Conservation (phyloP, 495 filamentous ascomycete genomes). For the Aspergillus avenaceus region DNA sequence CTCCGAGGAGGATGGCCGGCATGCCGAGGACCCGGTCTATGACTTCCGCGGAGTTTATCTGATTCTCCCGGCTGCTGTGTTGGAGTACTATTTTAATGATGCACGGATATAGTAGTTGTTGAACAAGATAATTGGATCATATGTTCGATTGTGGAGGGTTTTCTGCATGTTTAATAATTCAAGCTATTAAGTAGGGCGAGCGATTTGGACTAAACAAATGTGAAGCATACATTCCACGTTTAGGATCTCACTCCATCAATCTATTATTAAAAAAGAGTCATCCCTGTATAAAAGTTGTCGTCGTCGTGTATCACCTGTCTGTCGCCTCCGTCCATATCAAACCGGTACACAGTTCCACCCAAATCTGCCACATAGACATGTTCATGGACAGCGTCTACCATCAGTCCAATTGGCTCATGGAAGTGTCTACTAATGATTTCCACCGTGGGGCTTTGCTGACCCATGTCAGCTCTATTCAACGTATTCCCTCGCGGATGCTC, state of each 20-base stretch:
- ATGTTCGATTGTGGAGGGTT: too few relatives aligned
- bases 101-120: too few relatives aligned
- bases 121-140: too few relatives aligned
- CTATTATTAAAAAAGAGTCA: background rate
- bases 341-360: conserved; percentile 40
- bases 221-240: background rate
- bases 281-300: background rate
- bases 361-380: conserved; percentile 42
- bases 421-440: conserved; percentile 29
- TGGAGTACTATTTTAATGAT: too few relatives aligned
- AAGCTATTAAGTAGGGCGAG: too few relatives aligned
- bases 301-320: conserved; percentile 9
- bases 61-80: too few relatives aligned
- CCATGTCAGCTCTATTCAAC: conserved; percentile 27
- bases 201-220: too few relatives aligned
- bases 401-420: conserved; percentile 45
- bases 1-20: background rate
- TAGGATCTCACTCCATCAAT: too few relatives aligned
- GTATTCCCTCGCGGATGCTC: conserved; percentile 44
- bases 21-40: background rate
- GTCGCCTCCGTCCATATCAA: conserved; percentile 33
- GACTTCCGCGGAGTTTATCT: background rate
- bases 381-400: conserved; percentile 30
- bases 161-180: too few relatives aligned
- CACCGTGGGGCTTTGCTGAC: background rate